Base-by-base conservation (phyloP, 345 rosid genomes). In the Linum usitatissimum region DNA sequence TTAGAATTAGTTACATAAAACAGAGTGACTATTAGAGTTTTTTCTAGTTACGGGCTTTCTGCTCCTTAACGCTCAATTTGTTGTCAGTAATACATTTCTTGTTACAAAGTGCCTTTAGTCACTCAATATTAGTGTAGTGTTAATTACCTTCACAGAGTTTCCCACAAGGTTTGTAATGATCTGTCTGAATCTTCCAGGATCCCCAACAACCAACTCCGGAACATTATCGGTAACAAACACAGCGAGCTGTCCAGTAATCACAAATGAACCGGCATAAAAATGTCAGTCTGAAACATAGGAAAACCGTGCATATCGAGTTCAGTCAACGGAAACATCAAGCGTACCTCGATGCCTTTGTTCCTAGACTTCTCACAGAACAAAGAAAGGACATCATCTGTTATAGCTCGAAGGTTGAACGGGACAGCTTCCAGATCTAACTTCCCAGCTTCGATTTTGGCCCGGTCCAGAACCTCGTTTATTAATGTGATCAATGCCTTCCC, bases 151-250 rank as follows among this genome's bases (percentile, higher is more conserved):
- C 42, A 93, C 96, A 28, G 99, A 93, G 75, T 93, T 93, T 13
- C 99, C 99, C 0, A 93, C 97, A 57, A 93, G 96, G 72, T 93
- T 93, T 53, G 91, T 93, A 62, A 90, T 83, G 19, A 93, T 87
- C 80, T 87, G 99, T 73, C 99, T 79, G 71, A 93, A 93, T 75
- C 99, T 84, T 66, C 97, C 97, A 0, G 99, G 96, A 76, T 93
- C 99, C 36, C 99, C 99, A 63, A 72, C 71, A 53, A 90, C 86
- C 68, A 80, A 71, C 66, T 87, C 96, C 0, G 99, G 99, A 70
- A 93, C 96, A 78, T 82, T 78, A 72, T 83, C 90, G 55, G 99
- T 86, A 70, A 93, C 91, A 57, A 84, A 90, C 5, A 90, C 96
- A 14, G 97, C 88, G 70, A 93, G 84, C 99, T 93, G 76, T 83